phyloP scores from a whole-genome alignment of 257 asterid genomes.

The Avicennia marina region DNA sequence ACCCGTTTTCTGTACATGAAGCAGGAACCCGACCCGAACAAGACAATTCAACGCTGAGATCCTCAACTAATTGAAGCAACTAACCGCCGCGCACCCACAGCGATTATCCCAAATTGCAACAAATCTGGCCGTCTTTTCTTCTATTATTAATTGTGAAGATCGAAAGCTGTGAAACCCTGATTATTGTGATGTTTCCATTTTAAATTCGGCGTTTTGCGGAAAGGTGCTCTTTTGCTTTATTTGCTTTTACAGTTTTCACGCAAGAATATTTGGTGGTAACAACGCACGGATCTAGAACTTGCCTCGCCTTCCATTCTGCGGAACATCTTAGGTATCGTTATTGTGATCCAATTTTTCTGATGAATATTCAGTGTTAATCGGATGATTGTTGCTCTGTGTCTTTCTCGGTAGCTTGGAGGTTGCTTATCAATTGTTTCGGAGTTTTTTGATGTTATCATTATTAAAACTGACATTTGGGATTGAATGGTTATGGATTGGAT shows the following conservation, averaged over 20 bases:
- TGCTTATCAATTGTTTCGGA: neutral
- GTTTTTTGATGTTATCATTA: neutral
- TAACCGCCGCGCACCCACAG: neutral
- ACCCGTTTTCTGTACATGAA: too few species aligned
- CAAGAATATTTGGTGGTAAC: slow-evolving; percentile 24
- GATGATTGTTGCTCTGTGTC: neutral
- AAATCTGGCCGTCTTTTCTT: neutral
- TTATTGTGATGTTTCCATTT: slow-evolving; percentile 14
- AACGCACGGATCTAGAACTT: slow-evolving; percentile 21
- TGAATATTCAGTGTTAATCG: neutral
- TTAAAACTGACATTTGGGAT: slow-evolving; percentile 9
- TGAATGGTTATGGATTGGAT: neutral
- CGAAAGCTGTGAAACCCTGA: slow-evolving; percentile 5
- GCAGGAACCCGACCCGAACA: too few species aligned
- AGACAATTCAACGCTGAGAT: too few species aligned
- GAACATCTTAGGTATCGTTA: slow-evolving; percentile 15
- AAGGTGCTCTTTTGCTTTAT: slow-evolving; percentile 17
- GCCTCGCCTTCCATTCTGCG: slow-evolving; percentile 13
- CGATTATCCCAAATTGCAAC: neutral
- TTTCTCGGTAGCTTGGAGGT: slow-evolving; percentile 10
- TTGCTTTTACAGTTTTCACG: slow-evolving; percentile 22
- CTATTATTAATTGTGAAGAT: neutral
- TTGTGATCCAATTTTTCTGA: neutral
- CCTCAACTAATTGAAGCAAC: too few species aligned
- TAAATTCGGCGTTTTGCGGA: slow-evolving; percentile 11